Conservation (phyloP, 2,329 filamentous ascomycete genomes). For the Domatiomyces globalis region DNA sequence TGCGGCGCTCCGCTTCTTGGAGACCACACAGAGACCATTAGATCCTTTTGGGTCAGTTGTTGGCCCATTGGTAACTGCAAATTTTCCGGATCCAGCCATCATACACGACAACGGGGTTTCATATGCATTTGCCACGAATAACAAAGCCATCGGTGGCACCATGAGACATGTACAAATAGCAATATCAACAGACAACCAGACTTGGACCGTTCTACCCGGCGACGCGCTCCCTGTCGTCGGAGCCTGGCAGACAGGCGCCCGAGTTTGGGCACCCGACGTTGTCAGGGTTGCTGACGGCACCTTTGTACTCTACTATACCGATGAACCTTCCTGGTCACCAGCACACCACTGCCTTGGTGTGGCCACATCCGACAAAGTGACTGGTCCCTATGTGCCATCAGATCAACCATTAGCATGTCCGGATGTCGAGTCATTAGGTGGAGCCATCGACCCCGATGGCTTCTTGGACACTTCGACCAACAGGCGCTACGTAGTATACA, state of each 20-base stretch:
- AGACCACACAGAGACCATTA: background rate
- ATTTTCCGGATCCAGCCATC: slow-evolving; percentile 34
- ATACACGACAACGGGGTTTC: slow-evolving; percentile 37
- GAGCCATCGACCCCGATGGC: slow-evolving; percentile 49
- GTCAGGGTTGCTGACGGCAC: slow-evolving; percentile 28
- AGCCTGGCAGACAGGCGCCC: slow-evolving; percentile 39
- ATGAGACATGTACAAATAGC: slow-evolving; percentile 39
- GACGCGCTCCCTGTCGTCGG: slow-evolving; percentile 42
- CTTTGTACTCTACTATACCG: slow-evolving; percentile 47
- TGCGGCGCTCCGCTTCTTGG: slow-evolving; percentile 6
- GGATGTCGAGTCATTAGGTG: slow-evolving; percentile 30
- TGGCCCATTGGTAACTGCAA: slow-evolving; percentile 22
- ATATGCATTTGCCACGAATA: slow-evolving; percentile 46
- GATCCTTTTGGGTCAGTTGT: slow-evolving; percentile 11
- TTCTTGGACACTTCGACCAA: slow-evolving; percentile 41
- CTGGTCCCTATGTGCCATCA: slow-evolving; percentile 41
- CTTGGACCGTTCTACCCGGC: slow-evolving; percentile 35
- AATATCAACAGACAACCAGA: slow-evolving; percentile 33
- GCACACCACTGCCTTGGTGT: slow-evolving; percentile 42
- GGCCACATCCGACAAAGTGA: slow-evolving; percentile 34
- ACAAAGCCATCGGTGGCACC: slow-evolving; percentile 23
- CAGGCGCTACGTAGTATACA: slow-evolving; percentile 48
- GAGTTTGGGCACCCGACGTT: slow-evolving; percentile 51
- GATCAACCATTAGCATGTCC: slow-evolving; percentile 40
- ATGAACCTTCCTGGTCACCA: slow-evolving; percentile 26